phyloP scores from a whole-genome alignment of 23 red algal species.

The Gracilaria domingensis region DNA sequence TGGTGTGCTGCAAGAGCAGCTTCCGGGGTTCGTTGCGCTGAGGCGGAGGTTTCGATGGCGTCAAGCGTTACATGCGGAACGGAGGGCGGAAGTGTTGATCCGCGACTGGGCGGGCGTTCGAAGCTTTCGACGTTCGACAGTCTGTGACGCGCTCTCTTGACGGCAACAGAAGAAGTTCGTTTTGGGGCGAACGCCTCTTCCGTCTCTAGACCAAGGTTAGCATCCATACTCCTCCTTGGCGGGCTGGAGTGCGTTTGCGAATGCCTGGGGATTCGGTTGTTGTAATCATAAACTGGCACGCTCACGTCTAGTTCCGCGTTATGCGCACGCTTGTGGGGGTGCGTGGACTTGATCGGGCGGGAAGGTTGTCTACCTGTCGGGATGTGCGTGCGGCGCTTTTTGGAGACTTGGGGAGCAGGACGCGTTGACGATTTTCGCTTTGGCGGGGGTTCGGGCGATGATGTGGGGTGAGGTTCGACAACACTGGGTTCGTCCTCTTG shows the following conservation, averaged over 20 bases:
- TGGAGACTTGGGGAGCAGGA: neutral
- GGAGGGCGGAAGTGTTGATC: too few species aligned
- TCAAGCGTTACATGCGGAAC: too few species aligned
- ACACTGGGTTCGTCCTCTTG: conserved; percentile 1
- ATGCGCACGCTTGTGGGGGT: neutral
- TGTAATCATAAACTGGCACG: neutral
- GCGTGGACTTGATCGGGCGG: neutral
- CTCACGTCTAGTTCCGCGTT: neutral
- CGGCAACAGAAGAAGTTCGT: neutral
- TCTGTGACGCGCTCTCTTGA: too few species aligned
- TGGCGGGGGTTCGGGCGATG: neutral
- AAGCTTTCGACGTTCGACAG: too few species aligned
- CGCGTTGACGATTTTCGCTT: neutral
- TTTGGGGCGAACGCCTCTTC: neutral
- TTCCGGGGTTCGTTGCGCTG: too few species aligned
- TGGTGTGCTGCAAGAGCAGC: too few species aligned
- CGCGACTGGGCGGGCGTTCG: too few species aligned
- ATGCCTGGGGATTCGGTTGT: neutral
- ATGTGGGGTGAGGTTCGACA: neutral
- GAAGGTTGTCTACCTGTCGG: neutral
- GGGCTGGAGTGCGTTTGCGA: neutral
- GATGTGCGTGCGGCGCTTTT: neutral
- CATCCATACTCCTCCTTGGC: neutral
- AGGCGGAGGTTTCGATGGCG: too few species aligned
- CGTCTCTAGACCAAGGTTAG: neutral